Percentiles rank a stretch among this genome's conserved stretches.
Evolutionary conservation across 352 stramenopile species (phyloP).

Genomic region (Phytophthora foliorum): DNA sequence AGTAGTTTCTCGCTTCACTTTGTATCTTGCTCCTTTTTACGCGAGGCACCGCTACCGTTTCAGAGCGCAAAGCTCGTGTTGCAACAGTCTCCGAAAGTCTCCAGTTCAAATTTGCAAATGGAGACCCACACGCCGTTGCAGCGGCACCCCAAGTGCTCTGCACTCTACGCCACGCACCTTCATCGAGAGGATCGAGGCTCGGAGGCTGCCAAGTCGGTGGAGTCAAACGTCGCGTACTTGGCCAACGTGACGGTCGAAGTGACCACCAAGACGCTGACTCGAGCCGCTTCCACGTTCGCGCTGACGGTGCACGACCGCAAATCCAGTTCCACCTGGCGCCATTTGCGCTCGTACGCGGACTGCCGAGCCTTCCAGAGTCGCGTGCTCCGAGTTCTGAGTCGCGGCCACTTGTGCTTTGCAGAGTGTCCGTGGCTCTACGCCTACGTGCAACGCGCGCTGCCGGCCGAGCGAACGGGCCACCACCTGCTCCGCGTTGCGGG

Average conservation of each 20-base stretch:
- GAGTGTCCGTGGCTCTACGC: conserved; percentile 58
- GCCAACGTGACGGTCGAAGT: conserved; percentile 44
- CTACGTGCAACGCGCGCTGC: conserved; percentile 47
- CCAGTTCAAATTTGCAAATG: conserved; percentile 11
- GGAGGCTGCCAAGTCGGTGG: conserved; percentile 1
- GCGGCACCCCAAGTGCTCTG: conserved; percentile 50
- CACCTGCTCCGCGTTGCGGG: conserved; percentile 40
- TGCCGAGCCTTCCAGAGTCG: conserved; percentile 48
- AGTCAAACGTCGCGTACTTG: conserved; percentile 40
- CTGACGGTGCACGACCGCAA: conserved; percentile 52
- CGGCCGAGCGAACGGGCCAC: conserved; percentile 22
- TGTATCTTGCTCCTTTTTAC: conserved; percentile 19
- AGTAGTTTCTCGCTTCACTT: conserved; percentile 11
- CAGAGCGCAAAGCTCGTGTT: neutral
- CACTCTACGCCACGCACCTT: conserved; percentile 30
- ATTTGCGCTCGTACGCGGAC: conserved; percentile 47
- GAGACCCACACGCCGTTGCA: conserved; percentile 21
- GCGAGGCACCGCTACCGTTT: neutral
- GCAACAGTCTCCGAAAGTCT: conserved; percentile 4
- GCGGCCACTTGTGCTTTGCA: conserved; percentile 53
- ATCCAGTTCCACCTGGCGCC: conserved; percentile 48
- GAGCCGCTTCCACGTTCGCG: conserved; percentile 32
- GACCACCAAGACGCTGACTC: conserved; percentile 34
- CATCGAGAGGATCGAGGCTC: conserved; percentile 14
- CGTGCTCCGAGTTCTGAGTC: conserved; percentile 42